Conservation (phyloP, 371 early-diverging fungal species). For the Mucor mucedo region DNA sequence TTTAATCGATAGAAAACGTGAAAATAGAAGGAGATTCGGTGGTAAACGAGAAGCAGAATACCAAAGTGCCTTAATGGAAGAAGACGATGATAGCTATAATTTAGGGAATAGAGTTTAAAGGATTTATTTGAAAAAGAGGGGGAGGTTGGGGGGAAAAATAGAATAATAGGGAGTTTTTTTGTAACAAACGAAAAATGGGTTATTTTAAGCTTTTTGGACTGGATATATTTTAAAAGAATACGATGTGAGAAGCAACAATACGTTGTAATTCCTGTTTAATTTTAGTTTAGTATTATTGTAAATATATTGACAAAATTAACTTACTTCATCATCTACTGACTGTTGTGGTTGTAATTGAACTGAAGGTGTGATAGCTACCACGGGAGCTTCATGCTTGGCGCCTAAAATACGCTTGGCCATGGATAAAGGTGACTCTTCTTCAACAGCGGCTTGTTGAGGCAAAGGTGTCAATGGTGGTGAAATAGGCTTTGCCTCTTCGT, state of each 20-base stretch:
- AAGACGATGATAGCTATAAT: slow-evolving; percentile 13
- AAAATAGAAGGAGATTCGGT: slow-evolving; percentile 42
- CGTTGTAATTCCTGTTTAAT: slow-evolving; percentile 44
- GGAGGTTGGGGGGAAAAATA: neutral
- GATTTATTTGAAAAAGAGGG: neutral
- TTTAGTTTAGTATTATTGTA: neutral
- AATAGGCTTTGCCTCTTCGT: slow-evolving; percentile 18
- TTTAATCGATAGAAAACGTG: slow-evolving; percentile 28
- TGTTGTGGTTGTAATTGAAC: slow-evolving; percentile 22
- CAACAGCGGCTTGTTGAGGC: slow-evolving; percentile 5
- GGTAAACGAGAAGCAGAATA: slow-evolving; percentile 50
- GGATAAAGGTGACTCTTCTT: slow-evolving; percentile 16
- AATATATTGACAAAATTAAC: neutral
- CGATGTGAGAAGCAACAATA: slow-evolving; percentile 53
- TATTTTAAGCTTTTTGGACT: slow-evolving; percentile 4
- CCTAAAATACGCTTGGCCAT: slow-evolving; percentile 31
- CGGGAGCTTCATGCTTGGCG: slow-evolving; percentile 22
- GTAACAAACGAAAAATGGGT: slow-evolving; percentile 10
- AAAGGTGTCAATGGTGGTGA: slow-evolving; percentile 29
- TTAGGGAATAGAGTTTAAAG: neutral
- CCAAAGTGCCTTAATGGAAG: slow-evolving; percentile 50
- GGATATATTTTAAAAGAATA: slow-evolving; percentile 38
- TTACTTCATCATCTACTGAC: slow-evolving; percentile 46
- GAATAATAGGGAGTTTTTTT: neutral
- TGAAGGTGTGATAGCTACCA: slow-evolving; percentile 5